phyloP scores from a whole-genome alignment of 164 flowering plant species.

The Pachysandra terminalis region DNA sequence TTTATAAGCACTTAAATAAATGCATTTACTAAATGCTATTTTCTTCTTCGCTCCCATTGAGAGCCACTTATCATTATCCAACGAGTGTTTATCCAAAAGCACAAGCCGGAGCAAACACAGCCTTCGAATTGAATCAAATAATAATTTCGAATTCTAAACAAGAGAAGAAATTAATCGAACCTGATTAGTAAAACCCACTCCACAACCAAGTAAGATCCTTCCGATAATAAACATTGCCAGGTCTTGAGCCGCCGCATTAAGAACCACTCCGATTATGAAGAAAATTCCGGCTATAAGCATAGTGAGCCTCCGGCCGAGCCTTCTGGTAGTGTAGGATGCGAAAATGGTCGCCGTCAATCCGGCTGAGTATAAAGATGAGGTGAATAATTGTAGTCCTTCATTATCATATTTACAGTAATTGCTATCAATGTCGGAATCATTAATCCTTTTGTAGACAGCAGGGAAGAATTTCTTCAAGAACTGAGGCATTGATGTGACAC shows the following conservation, averaged over 20 bases:
- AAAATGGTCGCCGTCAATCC: slow-evolving; percentile 53
- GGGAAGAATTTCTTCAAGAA: neutral
- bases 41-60: too few relatives aligned
- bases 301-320: slow-evolving; percentile 59
- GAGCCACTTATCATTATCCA: too few relatives aligned
- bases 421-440: neutral
- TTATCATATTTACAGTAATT: neutral
- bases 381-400: neutral
- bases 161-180: too few relatives aligned
- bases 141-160: too few relatives aligned
- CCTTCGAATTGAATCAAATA: too few relatives aligned
- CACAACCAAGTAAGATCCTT: slow-evolving; percentile 86
- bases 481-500: neutral
- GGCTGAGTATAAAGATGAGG: neutral
- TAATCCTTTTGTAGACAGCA: neutral
- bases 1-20: too few relatives aligned
- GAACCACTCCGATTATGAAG: slow-evolving; percentile 59
- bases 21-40: too few relatives aligned
- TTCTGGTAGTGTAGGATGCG: slow-evolving; percentile 86
- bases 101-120: too few relatives aligned
- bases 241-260: slow-evolving; percentile 77
- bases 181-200: slow-evolving; percentile 97
- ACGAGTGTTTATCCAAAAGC: too few relatives aligned
- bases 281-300: slow-evolving; percentile 86
- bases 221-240: slow-evolving; percentile 88